These are phyloP conservation scores for Durotheca rogersii DNA, from an alignment of 495 filamentous ascomycete species.

Conservation along the genomic window DNA sequence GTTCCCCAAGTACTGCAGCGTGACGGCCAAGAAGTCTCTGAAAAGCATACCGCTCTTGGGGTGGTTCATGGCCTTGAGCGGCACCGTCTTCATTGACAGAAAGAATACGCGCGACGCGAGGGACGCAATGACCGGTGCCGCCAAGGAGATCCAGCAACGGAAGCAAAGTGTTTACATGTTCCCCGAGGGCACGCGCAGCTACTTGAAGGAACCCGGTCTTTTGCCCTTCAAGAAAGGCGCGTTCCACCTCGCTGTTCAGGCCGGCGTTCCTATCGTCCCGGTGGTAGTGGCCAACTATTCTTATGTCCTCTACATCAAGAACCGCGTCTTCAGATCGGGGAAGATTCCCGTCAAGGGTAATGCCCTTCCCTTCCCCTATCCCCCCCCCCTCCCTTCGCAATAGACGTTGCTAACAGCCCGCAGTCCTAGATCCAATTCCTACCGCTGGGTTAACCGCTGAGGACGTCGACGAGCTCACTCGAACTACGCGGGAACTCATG, in stretches of 20 bases:
- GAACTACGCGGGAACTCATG: slow-evolving; percentile 74
- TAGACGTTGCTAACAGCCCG: slow-evolving; percentile 17
- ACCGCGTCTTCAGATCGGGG: slow-evolving; percentile 68
- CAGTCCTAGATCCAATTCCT: slow-evolving; percentile 80
- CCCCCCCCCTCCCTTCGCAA: background rate
- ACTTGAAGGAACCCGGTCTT: slow-evolving; percentile 75
- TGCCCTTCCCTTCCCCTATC: slow-evolving; percentile 14
- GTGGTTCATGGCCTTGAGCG: slow-evolving; percentile 92
- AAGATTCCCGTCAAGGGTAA: slow-evolving; percentile 78
- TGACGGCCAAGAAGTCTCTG: slow-evolving; percentile 89
- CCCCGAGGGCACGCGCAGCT: slow-evolving; percentile 90
- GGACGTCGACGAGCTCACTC: slow-evolving; percentile 80
- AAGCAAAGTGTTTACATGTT: slow-evolving; percentile 92
- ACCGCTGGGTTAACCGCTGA: slow-evolving; percentile 74
- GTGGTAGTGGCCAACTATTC: slow-evolving; percentile 86
- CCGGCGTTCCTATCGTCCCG: slow-evolving; percentile 88
- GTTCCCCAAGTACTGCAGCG: slow-evolving; percentile 88
- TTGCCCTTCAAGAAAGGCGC: slow-evolving; percentile 97
- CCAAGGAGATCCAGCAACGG: slow-evolving; percentile 69
- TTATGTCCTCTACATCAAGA: slow-evolving; percentile 72
- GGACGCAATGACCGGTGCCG: slow-evolving; percentile 80
- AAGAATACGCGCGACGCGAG: slow-evolving; percentile 77
- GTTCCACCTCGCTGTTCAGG: slow-evolving; percentile 93
- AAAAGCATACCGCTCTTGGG: slow-evolving; percentile 83
- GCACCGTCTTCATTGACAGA: slow-evolving; percentile 93